These are phyloP conservation scores for Candida suzukii DNA, from an alignment of 805 yeast genomes.

Conservation along the genomic window DNA sequence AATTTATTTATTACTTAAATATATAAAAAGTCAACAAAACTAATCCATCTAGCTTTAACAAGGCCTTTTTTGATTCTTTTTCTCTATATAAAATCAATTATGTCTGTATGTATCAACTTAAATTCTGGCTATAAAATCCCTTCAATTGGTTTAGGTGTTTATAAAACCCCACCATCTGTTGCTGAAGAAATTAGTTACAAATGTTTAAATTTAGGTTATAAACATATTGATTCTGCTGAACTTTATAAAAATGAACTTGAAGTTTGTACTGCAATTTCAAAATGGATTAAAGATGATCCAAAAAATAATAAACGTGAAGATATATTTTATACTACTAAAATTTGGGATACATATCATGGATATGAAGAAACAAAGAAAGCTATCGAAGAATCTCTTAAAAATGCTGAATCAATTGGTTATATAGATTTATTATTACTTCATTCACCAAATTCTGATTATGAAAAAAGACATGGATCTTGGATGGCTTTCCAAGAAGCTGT, in stretches of 20 bases:
- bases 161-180: conserved; percentile 30
- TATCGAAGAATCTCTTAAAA: conserved; percentile 33
- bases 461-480: conserved; percentile 42
- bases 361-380: conserved; percentile 35
- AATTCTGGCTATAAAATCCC: conserved; percentile 48
- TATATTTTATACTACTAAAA: conserved; percentile 34
- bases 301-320: conserved; percentile 25
- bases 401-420: conserved; percentile 38
- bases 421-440: conserved; percentile 51
- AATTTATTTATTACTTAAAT: too few species aligned
- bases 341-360: conserved; percentile 23
- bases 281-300: conserved; percentile 28
- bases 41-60: too few species aligned
- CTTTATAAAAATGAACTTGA: conserved; percentile 59
- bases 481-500: conserved; percentile 51
- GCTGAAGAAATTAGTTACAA: conserved; percentile 39
- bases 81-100: too few species aligned
- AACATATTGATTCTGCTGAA: conserved; percentile 71
- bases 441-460: conserved; percentile 39
- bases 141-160: conserved; percentile 50
- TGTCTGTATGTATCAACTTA: background rate
- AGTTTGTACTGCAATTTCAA: conserved; percentile 50
- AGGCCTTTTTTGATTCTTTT: too few species aligned
- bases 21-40: too few species aligned
- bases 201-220: conserved; percentile 61